Percentiles rank a stretch among this genome's conserved stretches.
phyloP scores from a whole-genome alignment of 192 early-diverging fungal genomes.

The Rhizophagus clarus region DNA sequence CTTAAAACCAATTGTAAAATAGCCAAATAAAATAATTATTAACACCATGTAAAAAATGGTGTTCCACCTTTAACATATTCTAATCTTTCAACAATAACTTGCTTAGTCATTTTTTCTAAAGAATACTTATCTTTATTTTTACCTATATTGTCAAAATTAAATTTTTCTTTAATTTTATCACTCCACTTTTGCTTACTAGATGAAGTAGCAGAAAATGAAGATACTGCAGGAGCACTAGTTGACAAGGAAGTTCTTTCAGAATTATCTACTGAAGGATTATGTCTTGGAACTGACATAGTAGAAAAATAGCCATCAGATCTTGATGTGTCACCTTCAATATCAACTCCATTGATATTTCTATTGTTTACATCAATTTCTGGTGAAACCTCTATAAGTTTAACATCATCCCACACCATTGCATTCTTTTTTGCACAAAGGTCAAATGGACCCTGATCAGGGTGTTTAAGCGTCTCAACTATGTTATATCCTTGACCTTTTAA shows the following conservation, averaged over 20 bases:
- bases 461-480: slow-evolving; percentile 69
- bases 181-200: slow-evolving; percentile 12
- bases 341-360: neutral
- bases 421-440: slow-evolving; percentile 52
- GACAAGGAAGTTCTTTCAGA: neutral
- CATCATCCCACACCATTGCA: slow-evolving; percentile 52
- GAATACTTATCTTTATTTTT: neutral
- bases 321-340: neutral
- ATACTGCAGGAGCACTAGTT: slow-evolving; percentile 7
- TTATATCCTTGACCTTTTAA: slow-evolving; percentile 88
- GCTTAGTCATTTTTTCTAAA: neutral
- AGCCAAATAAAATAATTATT: neutral
- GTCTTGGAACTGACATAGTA: neutral
- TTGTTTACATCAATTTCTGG: slow-evolving; percentile 16
- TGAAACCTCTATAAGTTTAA: slow-evolving; percentile 38
- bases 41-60: slow-evolving; percentile 31
- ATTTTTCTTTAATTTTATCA: slow-evolving; percentile 11
- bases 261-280: neutral
- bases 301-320: neutral
- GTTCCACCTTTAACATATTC: slow-evolving; percentile 21
- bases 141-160: neutral
- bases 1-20: neutral
- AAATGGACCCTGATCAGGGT: slow-evolving; percentile 53
- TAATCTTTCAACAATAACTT: slow-evolving; percentile 13
- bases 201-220: neutral